A percentile compares a stretch with the other conserved stretches of the same genome.
phyloP scores from a whole-genome alignment of 2,329 filamentous ascomycete genomes.

The Botryotinia calthae region DNA sequence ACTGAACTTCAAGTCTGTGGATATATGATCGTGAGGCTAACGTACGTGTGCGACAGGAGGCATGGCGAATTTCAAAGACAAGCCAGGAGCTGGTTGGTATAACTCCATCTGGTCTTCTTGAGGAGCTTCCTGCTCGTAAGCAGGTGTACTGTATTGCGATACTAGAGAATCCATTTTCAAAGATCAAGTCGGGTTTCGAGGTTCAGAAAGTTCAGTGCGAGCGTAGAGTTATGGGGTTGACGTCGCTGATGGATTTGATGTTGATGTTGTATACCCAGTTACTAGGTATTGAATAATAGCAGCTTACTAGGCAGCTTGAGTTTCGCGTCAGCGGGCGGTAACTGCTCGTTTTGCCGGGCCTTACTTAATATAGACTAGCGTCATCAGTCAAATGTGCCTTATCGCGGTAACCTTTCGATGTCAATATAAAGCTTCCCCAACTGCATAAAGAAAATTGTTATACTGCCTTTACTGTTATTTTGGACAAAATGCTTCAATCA shows the following conservation, averaged over 20 bases:
- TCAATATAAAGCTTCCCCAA: not conserved
- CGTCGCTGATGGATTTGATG: slow-evolving; percentile 19
- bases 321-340: slow-evolving; percentile 30
- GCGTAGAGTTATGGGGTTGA: not conserved
- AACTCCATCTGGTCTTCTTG: slow-evolving; percentile 74
- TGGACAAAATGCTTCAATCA: not conserved
- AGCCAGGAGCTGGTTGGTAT: slow-evolving; percentile 65
- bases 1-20: slow-evolving; percentile 19
- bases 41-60: slow-evolving; percentile 87
- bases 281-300: not conserved
- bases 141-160: slow-evolving; percentile 81
- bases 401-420: not conserved
- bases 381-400: not conserved
- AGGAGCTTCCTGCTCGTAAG: slow-evolving; percentile 67
- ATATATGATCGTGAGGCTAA: slow-evolving; percentile 27
- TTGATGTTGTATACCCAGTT: slow-evolving; percentile 24
- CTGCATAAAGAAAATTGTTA: not conserved
- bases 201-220: not conserved
- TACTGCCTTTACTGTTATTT: not conserved
- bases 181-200: not conserved
- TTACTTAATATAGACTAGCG: not conserved
- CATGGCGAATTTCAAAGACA: slow-evolving; percentile 92
- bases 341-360: not conserved
- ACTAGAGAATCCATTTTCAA: slow-evolving; percentile 84
- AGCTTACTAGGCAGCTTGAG: slow-evolving; percentile 34